These are phyloP conservation scores for Penicillium sp. DNA, from an alignment of 2,329 filamentous ascomycete genomes.

Conservation along the genomic window DNA sequence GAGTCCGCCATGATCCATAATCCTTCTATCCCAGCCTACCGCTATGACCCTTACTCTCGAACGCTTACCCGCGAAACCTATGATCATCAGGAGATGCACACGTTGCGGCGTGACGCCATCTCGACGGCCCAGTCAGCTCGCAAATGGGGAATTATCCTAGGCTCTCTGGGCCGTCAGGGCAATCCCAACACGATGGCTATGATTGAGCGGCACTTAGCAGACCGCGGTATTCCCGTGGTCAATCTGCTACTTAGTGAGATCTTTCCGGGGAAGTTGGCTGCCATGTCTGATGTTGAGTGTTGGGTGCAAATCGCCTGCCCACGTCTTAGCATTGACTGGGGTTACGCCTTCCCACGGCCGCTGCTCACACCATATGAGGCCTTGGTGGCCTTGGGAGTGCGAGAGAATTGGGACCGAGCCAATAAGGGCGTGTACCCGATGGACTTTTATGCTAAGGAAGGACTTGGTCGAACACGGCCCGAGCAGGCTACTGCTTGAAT, in stretches of 20 bases:
- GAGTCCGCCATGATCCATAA: constrained; percentile 99
- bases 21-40: constrained; percentile 79
- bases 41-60: constrained; percentile 93
- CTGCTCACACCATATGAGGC: constrained; percentile 93
- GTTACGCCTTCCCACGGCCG: constrained; percentile 86
- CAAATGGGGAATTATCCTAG: constrained; percentile 94
- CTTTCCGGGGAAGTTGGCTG: constrained; percentile 87
- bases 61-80: constrained; percentile 88
- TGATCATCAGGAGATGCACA: constrained; percentile 84
- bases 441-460: constrained; percentile 95
- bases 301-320: constrained; percentile 99
- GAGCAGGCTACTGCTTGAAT: constrained; percentile 15
- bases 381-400: constrained; percentile 75
- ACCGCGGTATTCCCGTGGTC: constrained; percentile 70
- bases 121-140: constrained; percentile 64
- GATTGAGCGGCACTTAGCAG: constrained; percentile 70
- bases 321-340: constrained; percentile 96
- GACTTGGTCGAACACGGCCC: constrained; percentile 70
- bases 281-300: constrained; percentile 91
- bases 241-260: constrained; percentile 90
- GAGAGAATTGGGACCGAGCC: constrained; percentile 63
- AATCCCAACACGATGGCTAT: constrained; percentile 87
- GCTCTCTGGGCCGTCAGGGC: constrained; percentile 84
- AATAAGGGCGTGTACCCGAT: constrained; percentile 75
- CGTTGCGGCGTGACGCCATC: constrained; percentile 71